Base-by-base conservation (phyloP, 1,284 basidiomycete genomes). In the Rhizoctonia solani region DNA sequence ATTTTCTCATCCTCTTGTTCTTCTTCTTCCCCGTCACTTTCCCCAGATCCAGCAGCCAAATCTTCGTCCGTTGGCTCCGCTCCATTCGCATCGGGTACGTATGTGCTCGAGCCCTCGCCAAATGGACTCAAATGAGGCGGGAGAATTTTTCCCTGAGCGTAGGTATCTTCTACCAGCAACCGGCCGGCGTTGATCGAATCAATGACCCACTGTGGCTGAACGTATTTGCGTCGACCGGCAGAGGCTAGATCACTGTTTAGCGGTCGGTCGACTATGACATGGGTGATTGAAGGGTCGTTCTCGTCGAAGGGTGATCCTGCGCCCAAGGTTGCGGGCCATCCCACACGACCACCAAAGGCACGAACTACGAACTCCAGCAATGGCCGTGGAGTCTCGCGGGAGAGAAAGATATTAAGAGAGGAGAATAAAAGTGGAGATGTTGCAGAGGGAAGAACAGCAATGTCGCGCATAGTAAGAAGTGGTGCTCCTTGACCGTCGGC, bases 141-240 rank as follows among this genome's bases (percentile, higher is more conserved):
- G 49, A 99, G 84, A 1, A 86, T 86, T 72, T 87, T 86, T 1
- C 95, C 97, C 72, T 95, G 95, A 9, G 82, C 84, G 76, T 99
- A 99, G 53, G 86, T 82, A 68, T 90, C 95, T 72, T 95, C 92
- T 0, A 93, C 83, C 34, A 98, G 82, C 66, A 98, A 83, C 76
- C 85, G 92, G 19, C 88, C 86, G 23, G 88, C 85, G 77, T 99
- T 99, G 74, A 97, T 88, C 75, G 92, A 97, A 78, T 99, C 97
- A 37, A 95, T 92, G 29, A 98, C 85, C 96, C 97, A 99, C 78
- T 99, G 97, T 16, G 97, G 97, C 78, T 99, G 97, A 8, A 99
- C 85, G 78, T 92, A 93, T 73, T 92, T 93, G 73, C 95, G 84
- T 75, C 87, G 85, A 58, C 83, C 42, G 2, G 71, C 70, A 29